phyloP scores from a whole-genome alignment of 23 red algal species.

The Rhodosorus marinus region DNA sequence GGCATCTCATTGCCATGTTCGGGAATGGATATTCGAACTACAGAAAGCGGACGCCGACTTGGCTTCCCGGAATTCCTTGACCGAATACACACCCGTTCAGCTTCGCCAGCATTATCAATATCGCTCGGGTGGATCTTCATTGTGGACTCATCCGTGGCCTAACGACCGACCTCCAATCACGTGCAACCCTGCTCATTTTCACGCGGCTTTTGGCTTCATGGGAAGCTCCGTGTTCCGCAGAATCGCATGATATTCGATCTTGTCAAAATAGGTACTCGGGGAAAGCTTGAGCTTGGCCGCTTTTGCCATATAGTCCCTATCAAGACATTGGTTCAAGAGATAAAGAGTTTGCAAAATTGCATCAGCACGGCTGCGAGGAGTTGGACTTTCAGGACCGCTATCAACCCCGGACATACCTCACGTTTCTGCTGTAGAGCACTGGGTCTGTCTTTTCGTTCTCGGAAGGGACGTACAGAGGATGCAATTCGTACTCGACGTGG shows the following conservation, averaged over 20 bases:
- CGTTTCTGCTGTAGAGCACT: conserved; percentile 62
- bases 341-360: neutral
- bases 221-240: neutral
- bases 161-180: too few relatives aligned
- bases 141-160: too few relatives aligned
- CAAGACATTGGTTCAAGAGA: too few relatives aligned
- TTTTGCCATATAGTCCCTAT: conserved; percentile 18
- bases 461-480: too few relatives aligned
- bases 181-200: too few relatives aligned
- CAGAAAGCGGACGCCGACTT: conserved; percentile 21
- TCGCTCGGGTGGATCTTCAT: too few relatives aligned
- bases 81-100: neutral
- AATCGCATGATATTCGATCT: conserved; percentile 20
- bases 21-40: conserved; percentile 39
- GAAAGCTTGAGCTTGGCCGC: conserved; percentile 1
- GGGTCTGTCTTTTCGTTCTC: conserved; percentile 63
- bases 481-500: too few relatives aligned
- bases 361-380: neutral
- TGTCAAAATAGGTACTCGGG: conserved; percentile 22
- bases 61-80: conserved; percentile 57
- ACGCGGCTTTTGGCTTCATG: too few relatives aligned
- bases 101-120: too few relatives aligned
- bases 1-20: conserved; percentile 38
- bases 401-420: conserved; percentile 5
- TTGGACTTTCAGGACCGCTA: conserved; percentile 1